Conservation (phyloP, 1,139 yeast genomes). For the Pichia sp. region DNA sequence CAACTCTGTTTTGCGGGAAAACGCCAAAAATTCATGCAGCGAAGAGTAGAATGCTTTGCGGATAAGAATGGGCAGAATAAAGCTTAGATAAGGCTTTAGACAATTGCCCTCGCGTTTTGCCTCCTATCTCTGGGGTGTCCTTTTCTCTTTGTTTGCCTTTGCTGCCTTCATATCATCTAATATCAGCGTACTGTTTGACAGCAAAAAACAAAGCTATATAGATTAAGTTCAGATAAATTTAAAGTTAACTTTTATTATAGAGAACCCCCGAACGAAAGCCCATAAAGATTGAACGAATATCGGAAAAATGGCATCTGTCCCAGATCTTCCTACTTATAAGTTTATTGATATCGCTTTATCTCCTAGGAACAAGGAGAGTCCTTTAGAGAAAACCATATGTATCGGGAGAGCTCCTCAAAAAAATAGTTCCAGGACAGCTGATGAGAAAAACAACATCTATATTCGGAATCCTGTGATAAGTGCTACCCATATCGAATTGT, state of each 20-base stretch:
- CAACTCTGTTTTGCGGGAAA: not conserved
- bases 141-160: not conserved
- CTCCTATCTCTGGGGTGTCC: not conserved
- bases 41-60: not conserved
- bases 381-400: not conserved
- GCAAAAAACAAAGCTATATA: not conserved
- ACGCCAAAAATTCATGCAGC: not conserved
- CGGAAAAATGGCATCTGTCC: constrained; percentile 1
- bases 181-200: no score
- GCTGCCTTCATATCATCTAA: not conserved
- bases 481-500: constrained; percentile 20
- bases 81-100: not conserved
- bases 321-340: not conserved
- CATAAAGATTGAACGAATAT: no score
- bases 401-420: constrained; percentile 22
- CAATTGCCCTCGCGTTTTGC: not conserved
- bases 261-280: no score
- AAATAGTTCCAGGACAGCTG: constrained; percentile 4
- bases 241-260: no score
- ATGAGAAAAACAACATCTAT: constrained; percentile 15
- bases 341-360: not conserved
- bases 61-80: not conserved
- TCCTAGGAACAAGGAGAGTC: not conserved
- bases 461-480: constrained; percentile 23
- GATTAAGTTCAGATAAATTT: no score